Evolutionary conservation across 1,284 basidiomycete species (phyloP).

Genomic region (Ustilago trichophora): DNA sequence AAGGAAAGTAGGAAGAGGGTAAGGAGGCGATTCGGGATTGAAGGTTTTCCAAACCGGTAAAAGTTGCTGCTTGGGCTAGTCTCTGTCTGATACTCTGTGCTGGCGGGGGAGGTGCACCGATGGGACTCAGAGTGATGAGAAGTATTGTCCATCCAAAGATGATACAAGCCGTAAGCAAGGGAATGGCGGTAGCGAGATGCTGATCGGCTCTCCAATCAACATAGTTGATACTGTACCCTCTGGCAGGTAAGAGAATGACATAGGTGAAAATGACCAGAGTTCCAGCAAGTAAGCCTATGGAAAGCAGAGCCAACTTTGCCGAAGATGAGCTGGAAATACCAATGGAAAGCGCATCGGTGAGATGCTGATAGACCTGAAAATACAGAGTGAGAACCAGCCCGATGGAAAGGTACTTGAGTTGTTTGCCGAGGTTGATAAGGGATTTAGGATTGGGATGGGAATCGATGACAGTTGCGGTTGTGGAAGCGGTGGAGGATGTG

Average conservation of each 20-base stretch:
- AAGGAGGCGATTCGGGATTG: conserved; percentile 6
- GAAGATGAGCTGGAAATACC: background rate
- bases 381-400: conserved; percentile 41
- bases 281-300: conserved; percentile 6
- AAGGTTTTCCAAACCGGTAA: conserved; percentile 1
- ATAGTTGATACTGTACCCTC: conserved; percentile 31
- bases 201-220: conserved; percentile 29
- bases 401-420: conserved; percentile 45
- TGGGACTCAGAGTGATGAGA: conserved; percentile 29
- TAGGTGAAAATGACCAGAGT: conserved; percentile 35
- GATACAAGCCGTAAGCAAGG: conserved; percentile 36
- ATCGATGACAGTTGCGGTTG: conserved; percentile 25
- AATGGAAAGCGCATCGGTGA: conserved; percentile 20
- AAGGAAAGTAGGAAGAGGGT: conserved; percentile 1
- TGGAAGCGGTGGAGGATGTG: conserved; percentile 23
- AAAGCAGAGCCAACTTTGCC: conserved; percentile 15
- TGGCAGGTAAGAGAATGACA: conserved; percentile 31
- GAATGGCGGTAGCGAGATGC: conserved; percentile 18
- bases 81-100: conserved; percentile 1
- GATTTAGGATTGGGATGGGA: conserved; percentile 27
- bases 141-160: conserved; percentile 34
- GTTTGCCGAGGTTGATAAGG: conserved; percentile 43
- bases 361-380: conserved; percentile 37
- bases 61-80: conserved; percentile 15
- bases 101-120: conserved; percentile 39